Base-by-base conservation (phyloP, 345 rosid species). In the Conringia planisiliqua region DNA sequence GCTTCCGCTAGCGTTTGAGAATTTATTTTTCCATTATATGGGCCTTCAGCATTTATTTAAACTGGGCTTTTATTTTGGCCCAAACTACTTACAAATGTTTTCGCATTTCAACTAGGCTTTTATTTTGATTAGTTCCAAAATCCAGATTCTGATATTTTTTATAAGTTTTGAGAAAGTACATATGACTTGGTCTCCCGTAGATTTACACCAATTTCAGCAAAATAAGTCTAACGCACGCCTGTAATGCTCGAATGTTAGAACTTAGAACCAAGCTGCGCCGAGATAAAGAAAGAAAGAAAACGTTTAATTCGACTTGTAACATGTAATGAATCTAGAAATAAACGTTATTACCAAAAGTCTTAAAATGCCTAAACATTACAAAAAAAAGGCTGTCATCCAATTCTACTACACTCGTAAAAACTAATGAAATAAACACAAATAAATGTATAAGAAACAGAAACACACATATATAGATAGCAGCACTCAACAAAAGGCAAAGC, bases 291-390 rank as follows among this genome's bases (percentile, higher is more conserved):
- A 16, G 6, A 18, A 7, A 17, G 1, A 54, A 3, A 33, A 13
- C 14, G 57, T 8, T 30, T 5, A 24, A 16, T 58, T 22, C 14
- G 55, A 24, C 36, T 35, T 38, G 38, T 7, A 59, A 60, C 17
- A 35, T 24, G 61, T 26, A 36, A 3, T 71, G 61, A 62, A 38
- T 48, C 42, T 17, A 62, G 8, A 11, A 7, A 26, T 36, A 44
- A 13, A 62, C 51, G n/a, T n/a, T n/a, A n/a, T n/a, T n/a, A n/a
- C n/a, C 42, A 66, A 2, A 4, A 2, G 46, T 73, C 14, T 55
- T 26, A n/a, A 58, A 74, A 36, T 46, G 39, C 51, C 52, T 56
- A 36, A 2, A 51, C 17, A 38, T n/a, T 66, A 74, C 78, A 66
- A 48, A 40, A 66, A 48, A 40, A 10, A 50, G 30, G 52, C 61